phyloP scores from a whole-genome alignment of 805 yeast species.

The Kodamaea sagamina region DNA sequence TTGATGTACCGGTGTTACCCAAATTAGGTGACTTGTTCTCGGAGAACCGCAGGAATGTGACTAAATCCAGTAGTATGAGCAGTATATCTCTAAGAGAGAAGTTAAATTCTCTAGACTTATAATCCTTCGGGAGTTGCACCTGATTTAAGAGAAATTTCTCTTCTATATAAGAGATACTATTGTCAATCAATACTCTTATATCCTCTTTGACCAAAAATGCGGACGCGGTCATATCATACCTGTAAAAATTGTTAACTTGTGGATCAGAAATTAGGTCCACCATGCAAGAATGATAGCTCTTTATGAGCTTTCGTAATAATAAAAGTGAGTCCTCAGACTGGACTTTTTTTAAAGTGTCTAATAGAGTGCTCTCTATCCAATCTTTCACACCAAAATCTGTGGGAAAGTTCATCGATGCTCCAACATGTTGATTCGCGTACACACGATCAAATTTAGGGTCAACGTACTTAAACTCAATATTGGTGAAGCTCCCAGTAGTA shows the following conservation, averaged over 20 bases:
- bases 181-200: no score
- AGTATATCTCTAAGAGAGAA: conserved; percentile 11
- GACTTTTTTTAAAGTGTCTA: not conserved
- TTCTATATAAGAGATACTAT: no score
- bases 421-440: conserved; percentile 12
- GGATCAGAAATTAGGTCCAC: conserved; percentile 12
- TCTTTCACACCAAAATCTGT: conserved; percentile 21
- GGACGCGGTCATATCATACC: conserved; percentile 10
- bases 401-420: conserved; percentile 15
- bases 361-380: conserved; percentile 11
- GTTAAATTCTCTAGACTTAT: not conserved
- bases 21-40: not conserved
- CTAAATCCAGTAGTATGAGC: conserved; percentile 1
- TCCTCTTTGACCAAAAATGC: conserved; percentile 3
- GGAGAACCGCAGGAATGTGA: not conserved
- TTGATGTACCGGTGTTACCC: no score
- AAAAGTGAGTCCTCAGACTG: not conserved
- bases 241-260: conserved; percentile 5
- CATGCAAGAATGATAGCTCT: conserved; percentile 14
- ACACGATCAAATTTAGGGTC: conserved; percentile 17
- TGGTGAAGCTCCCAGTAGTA: conserved; percentile 14
- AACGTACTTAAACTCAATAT: conserved; percentile 19
- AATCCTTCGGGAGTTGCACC: not conserved
- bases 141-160: no score
- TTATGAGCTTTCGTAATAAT: conserved; percentile 8